A percentile compares a stretch with the other conserved stretches of the same genome.
Conservation (phyloP, 2,329 filamentous ascomycete genomes). For the Dothistroma septosporum region DNA sequence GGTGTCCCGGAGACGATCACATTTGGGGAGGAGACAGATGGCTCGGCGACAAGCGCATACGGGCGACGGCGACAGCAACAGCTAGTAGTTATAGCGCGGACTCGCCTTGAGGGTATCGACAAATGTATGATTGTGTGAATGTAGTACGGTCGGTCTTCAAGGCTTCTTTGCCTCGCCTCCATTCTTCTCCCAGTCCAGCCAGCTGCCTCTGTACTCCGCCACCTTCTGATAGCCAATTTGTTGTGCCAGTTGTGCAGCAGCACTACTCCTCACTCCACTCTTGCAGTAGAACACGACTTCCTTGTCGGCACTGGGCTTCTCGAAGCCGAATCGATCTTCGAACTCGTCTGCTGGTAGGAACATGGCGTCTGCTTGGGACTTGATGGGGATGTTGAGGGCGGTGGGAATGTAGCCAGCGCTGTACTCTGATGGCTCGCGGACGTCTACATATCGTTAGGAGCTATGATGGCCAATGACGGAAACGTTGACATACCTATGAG, state of each 20-base stretch:
- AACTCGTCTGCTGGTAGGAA: slow-evolving; percentile 76
- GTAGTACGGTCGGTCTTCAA: neutral
- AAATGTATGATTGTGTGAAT: too few relatives aligned
- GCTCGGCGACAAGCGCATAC: too few relatives aligned
- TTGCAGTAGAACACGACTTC: slow-evolving; percentile 86
- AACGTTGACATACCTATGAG: slow-evolving; percentile 27
- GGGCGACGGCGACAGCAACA: too few relatives aligned
- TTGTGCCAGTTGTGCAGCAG: slow-evolving; percentile 71
- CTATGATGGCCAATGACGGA: neutral
- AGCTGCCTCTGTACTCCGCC: slow-evolving; percentile 70
- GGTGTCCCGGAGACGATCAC: too few relatives aligned
- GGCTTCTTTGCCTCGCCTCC: slow-evolving; percentile 52
- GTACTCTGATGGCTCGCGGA: slow-evolving; percentile 69
- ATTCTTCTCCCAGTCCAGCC: slow-evolving; percentile 75
- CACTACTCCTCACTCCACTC: slow-evolving; percentile 75
- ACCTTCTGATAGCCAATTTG: slow-evolving; percentile 70
- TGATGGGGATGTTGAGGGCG: slow-evolving; percentile 77
- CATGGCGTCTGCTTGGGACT: slow-evolving; percentile 71
- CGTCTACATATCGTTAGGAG: slow-evolving; percentile 45
- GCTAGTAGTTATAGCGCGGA: too few relatives aligned
- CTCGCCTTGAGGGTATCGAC: neutral
- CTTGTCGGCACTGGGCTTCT: slow-evolving; percentile 56
- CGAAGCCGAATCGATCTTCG: slow-evolving; percentile 73
- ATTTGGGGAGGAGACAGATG: too few relatives aligned
- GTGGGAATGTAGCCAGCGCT: slow-evolving; percentile 67